phyloP scores from a whole-genome alignment of 192 early-diverging fungal genomes.

The Backusella luteola region DNA sequence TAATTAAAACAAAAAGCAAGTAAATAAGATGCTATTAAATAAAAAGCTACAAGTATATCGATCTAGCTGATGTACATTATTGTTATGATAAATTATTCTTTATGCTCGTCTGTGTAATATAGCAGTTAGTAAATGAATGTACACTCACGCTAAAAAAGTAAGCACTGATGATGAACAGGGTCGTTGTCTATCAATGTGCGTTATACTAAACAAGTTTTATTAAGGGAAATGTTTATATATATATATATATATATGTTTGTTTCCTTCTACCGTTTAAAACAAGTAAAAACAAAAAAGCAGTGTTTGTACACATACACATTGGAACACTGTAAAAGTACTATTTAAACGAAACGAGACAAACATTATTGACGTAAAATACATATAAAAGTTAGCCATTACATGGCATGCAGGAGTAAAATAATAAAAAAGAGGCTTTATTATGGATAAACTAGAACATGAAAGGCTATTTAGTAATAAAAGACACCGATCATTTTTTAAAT shows the following conservation, averaged over 20 bases:
- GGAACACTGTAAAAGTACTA: background rate
- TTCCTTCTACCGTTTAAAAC: background rate
- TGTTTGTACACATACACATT: background rate
- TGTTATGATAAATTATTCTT: background rate
- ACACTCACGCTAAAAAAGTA: background rate
- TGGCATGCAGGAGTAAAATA: background rate
- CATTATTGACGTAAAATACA: background rate
- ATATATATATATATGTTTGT: background rate
- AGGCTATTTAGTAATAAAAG: background rate
- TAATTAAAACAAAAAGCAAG: background rate
- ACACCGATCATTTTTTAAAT: background rate
- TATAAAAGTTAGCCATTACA: background rate
- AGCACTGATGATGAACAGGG: background rate
- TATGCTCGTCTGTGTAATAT: background rate
- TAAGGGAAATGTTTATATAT: background rate
- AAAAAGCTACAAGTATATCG: background rate
- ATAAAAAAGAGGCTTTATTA: background rate
- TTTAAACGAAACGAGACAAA: background rate
- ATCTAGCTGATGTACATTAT: background rate
- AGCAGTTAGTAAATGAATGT: background rate
- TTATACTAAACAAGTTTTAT: constrained; percentile 1
- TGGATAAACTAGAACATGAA: background rate
- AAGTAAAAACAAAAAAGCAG: background rate
- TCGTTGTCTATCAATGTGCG: background rate
- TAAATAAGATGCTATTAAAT: background rate